phyloP scores from a whole-genome alignment of 331 rosid genomes.

The Prunus yedoensis region DNA sequence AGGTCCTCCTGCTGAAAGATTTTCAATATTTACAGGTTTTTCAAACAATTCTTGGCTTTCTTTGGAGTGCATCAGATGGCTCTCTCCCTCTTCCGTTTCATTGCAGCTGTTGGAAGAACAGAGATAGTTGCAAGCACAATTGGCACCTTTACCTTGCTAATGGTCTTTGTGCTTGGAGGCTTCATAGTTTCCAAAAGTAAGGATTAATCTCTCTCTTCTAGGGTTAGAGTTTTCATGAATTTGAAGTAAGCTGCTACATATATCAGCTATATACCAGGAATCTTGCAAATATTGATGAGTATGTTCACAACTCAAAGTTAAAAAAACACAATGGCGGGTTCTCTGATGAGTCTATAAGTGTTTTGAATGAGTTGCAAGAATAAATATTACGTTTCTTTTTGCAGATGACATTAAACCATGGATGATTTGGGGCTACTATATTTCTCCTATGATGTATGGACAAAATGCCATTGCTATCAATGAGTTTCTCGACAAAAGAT shows the following conservation, averaged over 20 bases:
- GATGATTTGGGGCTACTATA: constrained; percentile 41
- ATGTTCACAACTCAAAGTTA: not conserved
- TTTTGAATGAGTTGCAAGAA: not conserved
- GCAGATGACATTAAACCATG: constrained; percentile 34
- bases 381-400: not conserved
- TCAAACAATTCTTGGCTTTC: constrained; percentile 56
- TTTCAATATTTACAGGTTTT: constrained; percentile 42
- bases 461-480: constrained; percentile 38
- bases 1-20: not conserved
- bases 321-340: too few relatives aligned
- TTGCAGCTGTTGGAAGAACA: constrained; percentile 63
- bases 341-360: not conserved
- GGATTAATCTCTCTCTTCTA: constrained; percentile 11
- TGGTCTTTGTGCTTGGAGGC: constrained; percentile 64
- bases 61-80: constrained; percentile 72
- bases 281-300: not conserved
- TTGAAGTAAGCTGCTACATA: not conserved
- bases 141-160: constrained; percentile 44
- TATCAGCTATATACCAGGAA: not conserved
- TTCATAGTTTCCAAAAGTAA: constrained; percentile 55
- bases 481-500: constrained; percentile 37
- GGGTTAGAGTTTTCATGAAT: not conserved
- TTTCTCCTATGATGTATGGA: constrained; percentile 44
- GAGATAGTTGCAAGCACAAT: constrained; percentile 49
- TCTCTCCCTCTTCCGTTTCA: constrained; percentile 56